These are phyloP conservation scores for Aspergillus sojae DNA, from an alignment of 2,329 filamentous ascomycete genomes.

Conservation along the genomic window DNA sequence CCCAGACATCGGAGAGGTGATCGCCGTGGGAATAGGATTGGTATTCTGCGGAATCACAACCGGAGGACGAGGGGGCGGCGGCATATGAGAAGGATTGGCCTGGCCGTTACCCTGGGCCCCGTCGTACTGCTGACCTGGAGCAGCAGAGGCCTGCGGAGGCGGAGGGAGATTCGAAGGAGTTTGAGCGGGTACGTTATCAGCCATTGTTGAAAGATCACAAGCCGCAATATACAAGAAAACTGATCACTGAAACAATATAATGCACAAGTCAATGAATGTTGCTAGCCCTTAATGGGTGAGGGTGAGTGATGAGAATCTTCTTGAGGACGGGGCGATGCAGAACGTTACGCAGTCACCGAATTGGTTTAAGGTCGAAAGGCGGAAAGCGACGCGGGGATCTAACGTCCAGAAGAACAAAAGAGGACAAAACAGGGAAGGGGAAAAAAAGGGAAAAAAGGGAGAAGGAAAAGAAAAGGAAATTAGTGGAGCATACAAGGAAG, in stretches of 20 bases:
- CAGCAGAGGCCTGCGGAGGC: constrained; percentile 68
- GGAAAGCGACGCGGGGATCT: constrained; percentile 29
- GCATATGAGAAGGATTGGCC: constrained; percentile 75
- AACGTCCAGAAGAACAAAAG: constrained; percentile 17
- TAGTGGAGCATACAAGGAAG: constrained; percentile 23
- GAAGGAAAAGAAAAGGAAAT: constrained; percentile 18
- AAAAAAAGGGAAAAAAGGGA: constrained; percentile 20
- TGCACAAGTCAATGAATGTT: constrained; percentile 25
- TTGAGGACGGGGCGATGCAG: constrained; percentile 29
- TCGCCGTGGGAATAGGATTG: constrained; percentile 90
- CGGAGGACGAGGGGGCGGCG: constrained; percentile 81
- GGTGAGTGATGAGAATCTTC: constrained; percentile 19
- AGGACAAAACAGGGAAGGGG: constrained; percentile 16
- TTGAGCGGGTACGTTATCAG: constrained; percentile 70
- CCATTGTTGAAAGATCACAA: constrained; percentile 61
- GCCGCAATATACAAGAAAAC: constrained; percentile 24
- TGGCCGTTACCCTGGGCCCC: constrained; percentile 70
- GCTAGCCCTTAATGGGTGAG: constrained; percentile 16
- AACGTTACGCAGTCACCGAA: constrained; percentile 29
- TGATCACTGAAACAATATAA: constrained; percentile 24
- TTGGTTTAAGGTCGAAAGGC: constrained; percentile 25
- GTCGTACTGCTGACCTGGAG: constrained; percentile 72
- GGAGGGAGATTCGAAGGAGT: constrained; percentile 68
- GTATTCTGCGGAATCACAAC: constrained; percentile 92
- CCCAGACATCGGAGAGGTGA: constrained; percentile 81